phyloP scores from a whole-genome alignment of 495 filamentous ascomycete genomes.

The Penicillium daleae region DNA sequence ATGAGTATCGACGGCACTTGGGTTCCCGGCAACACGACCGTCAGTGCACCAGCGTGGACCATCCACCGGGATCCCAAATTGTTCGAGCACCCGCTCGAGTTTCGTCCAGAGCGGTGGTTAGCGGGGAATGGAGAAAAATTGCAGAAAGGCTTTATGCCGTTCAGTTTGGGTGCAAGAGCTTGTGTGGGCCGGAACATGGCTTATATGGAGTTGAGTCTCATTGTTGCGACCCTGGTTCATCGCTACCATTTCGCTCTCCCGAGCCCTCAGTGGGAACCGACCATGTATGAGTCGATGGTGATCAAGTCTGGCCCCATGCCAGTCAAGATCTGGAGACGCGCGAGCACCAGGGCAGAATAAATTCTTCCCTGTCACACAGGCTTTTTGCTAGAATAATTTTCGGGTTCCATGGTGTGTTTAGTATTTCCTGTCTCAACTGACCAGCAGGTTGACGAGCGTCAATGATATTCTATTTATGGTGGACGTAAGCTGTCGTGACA shows the following conservation, averaged over 20 bases:
- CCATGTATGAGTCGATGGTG: background rate
- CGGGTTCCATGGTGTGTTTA: background rate
- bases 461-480: background rate
- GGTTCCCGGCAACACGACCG: background rate
- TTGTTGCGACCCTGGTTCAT: background rate
- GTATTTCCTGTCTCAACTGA: background rate
- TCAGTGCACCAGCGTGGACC: background rate
- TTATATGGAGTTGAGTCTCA: background rate
- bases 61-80: background rate
- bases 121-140: background rate
- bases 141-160: background rate
- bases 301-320: background rate
- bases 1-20: background rate
- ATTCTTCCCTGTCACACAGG: background rate
- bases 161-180: conserved; percentile 1
- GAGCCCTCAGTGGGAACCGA: background rate
- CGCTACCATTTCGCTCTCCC: conserved; percentile 1
- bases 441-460: background rate
- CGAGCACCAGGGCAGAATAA: background rate
- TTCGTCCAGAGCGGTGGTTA: conserved; percentile 1
- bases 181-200: conserved; percentile 1
- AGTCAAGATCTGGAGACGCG: conserved; percentile 1
- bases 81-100: background rate
- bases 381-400: background rate
- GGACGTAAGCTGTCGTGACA: background rate